These are phyloP conservation scores for Aspergillus proliferans DNA, from an alignment of 2,329 filamentous ascomycete genomes.

Conservation along the genomic window DNA sequence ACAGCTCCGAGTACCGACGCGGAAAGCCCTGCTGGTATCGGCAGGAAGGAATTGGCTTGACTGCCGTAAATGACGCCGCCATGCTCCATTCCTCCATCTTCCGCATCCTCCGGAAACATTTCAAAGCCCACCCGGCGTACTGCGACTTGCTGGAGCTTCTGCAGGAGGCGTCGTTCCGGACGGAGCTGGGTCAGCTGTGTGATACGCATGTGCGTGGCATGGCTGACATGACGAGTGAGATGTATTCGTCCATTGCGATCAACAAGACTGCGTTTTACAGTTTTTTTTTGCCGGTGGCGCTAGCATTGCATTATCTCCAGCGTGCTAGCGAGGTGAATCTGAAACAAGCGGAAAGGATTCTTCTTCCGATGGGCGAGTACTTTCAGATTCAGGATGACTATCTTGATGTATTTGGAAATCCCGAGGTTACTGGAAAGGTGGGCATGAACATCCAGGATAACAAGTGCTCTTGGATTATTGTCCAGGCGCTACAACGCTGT, in stretches of 20 bases:
- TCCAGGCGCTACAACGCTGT: not conserved
- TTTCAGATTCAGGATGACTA: conserved; percentile 3
- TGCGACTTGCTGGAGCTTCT: no score
- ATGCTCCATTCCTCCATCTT: no score
- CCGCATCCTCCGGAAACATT: no score
- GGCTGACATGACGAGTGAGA: conserved; percentile 43
- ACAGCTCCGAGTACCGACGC: no score
- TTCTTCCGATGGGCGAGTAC: not conserved
- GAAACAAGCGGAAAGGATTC: conserved; percentile 61
- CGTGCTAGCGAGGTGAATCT: conserved; percentile 79
- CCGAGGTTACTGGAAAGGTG: conserved; percentile 44
- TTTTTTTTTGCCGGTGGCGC: conserved; percentile 88
- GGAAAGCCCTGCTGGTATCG: no score
- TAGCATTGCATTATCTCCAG: conserved; percentile 74
- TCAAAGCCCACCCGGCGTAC: no score
- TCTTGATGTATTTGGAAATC: not conserved
- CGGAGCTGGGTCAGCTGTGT: not conserved
- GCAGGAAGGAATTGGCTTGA: no score
- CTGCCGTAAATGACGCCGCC: no score
- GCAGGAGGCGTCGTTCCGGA: no score
- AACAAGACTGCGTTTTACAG: conserved; percentile 99
- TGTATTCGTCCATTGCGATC: conserved; percentile 87
- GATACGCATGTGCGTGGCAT: not conserved
- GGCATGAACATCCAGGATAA: not conserved
- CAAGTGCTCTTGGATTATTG: not conserved